phyloP scores from a whole-genome alignment of 2,329 filamentous ascomycete species.

The Ceratocystis harringtonii region DNA sequence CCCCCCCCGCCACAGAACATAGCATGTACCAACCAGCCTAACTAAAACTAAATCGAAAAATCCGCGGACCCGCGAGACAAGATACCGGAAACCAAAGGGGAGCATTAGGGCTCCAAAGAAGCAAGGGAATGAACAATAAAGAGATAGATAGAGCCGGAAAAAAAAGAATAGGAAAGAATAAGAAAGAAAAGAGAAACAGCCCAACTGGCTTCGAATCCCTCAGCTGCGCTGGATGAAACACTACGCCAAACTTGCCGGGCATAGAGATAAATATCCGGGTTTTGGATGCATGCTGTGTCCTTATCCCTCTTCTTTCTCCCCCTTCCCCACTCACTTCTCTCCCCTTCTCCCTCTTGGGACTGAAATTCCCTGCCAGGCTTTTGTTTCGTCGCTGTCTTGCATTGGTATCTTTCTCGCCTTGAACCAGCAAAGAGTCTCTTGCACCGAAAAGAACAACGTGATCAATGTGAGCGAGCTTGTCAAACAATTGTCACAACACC shows the following conservation, averaged over 20 bases:
- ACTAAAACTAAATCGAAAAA: neutral
- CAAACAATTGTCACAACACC: neutral
- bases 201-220: neutral
- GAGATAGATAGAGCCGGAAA: neutral
- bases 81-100: neutral
- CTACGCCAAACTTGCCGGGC: neutral
- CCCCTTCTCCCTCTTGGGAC: neutral
- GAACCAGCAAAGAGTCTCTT: neutral
- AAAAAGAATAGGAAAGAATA: neutral
- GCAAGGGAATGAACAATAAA: neutral
- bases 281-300: neutral
- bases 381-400: slow-evolving; percentile 1
- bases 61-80: neutral
- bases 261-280: neutral
- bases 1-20: neutral
- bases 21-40: neutral
- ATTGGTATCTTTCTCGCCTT: neutral
- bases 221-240: neutral
- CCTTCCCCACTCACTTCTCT: neutral
- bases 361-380: neutral
- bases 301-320: neutral
- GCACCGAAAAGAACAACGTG: neutral
- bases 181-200: neutral
- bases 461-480: neutral
- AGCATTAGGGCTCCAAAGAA: neutral